Conservation (phyloP, 345 rosid genomes). For the Citrus australasica region DNA sequence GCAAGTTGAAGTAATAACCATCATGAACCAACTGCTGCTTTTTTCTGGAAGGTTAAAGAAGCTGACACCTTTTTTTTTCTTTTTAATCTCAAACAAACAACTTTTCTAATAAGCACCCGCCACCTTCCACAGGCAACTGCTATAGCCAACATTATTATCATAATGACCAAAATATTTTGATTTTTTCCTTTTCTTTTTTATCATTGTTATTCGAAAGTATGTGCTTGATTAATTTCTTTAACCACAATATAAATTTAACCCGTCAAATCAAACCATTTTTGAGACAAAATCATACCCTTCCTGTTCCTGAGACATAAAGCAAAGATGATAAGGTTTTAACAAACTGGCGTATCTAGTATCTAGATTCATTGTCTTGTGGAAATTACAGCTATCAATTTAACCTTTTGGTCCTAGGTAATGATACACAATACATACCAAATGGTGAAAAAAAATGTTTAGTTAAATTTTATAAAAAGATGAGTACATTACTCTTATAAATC, state of each 20-base stretch:
- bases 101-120: neutral
- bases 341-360: neutral
- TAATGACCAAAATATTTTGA: neutral
- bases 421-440: neutral
- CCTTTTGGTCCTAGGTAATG: neutral
- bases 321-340: neutral
- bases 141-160: neutral
- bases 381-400: neutral
- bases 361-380: neutral
- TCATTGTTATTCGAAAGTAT: neutral
- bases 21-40: neutral
- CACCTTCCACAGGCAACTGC: neutral
- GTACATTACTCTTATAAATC: no score
- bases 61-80: neutral
- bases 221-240: neutral
- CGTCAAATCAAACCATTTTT: neutral
- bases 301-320: neutral
- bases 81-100: neutral
- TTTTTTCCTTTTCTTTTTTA: neutral
- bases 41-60: neutral
- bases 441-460: neutral
- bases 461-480: neutral
- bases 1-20: constrained; percentile 12
- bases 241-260: neutral
- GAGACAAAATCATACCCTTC: neutral